A percentile compares a stretch with the other conserved stretches of the same genome.
These are phyloP conservation scores for Aspergillus sp. DNA, from an alignment of 2,329 filamentous ascomycete genomes.

Conservation along the genomic window DNA sequence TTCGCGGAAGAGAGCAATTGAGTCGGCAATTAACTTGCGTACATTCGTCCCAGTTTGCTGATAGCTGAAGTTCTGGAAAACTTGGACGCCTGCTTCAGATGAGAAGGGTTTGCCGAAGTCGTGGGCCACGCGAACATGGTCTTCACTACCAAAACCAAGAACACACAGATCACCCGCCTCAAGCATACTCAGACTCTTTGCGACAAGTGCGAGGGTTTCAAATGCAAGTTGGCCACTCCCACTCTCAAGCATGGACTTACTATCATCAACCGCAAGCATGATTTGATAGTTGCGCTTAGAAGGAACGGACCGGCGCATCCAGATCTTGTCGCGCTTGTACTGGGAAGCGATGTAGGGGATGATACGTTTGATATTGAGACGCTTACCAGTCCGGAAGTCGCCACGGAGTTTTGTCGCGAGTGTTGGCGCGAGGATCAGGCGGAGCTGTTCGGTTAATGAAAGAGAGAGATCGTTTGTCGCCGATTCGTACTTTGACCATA, in stretches of 20 bases:
- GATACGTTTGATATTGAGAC: slow-evolving; percentile 98
- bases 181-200: slow-evolving; percentile 83
- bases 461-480: slow-evolving; percentile 84
- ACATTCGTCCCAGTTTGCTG: slow-evolving; percentile 85
- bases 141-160: slow-evolving; percentile 76
- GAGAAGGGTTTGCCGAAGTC: slow-evolving; percentile 80
- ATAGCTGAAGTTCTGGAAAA: slow-evolving; percentile 83
- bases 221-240: slow-evolving; percentile 78
- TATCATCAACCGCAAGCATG: slow-evolving; percentile 95
- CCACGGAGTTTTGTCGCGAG: slow-evolving; percentile 94
- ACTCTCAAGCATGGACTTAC: slow-evolving; percentile 85
- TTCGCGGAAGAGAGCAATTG: slow-evolving; percentile 76
- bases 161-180: slow-evolving; percentile 94
- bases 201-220: slow-evolving; percentile 89
- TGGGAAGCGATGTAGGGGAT: slow-evolving; percentile 98
- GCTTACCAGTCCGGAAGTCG: slow-evolving; percentile 94
- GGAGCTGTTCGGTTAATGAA: slow-evolving; percentile 88
- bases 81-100: slow-evolving; percentile 75
- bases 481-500: slow-evolving; percentile 83
- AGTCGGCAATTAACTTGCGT: slow-evolving; percentile 70
- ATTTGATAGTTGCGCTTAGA: slow-evolving; percentile 96
- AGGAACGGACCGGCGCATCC: slow-evolving; percentile 91
- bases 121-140: slow-evolving; percentile 77
- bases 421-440: slow-evolving; percentile 90
- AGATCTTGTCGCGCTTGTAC: slow-evolving; percentile 99